Percentiles rank a stretch among this genome's conserved stretches.
Conservation (phyloP, 2,329 filamentous ascomycete species). For the Raffaelea arxii region DNA sequence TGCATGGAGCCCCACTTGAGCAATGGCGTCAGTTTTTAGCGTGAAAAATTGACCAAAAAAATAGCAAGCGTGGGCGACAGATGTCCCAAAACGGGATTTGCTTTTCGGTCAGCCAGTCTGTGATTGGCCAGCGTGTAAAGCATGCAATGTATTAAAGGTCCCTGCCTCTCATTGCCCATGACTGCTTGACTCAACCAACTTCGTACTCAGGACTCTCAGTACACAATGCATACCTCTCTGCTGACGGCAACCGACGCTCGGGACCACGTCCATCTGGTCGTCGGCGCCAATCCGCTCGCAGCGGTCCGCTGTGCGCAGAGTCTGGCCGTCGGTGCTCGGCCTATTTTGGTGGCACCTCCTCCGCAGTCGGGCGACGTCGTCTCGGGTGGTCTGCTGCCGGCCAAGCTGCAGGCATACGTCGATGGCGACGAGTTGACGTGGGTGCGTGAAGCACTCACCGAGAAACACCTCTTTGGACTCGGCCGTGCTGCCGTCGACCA, state of each 20-base stretch:
- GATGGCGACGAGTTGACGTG: slow-evolving; percentile 58
- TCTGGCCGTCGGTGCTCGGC: slow-evolving; percentile 69
- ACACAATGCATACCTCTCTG: slow-evolving; percentile 35
- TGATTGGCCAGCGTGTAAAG: neutral
- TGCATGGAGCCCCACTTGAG: slow-evolving; percentile 6
- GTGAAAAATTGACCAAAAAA: slow-evolving; percentile 2
- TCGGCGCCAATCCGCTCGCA: slow-evolving; percentile 83
- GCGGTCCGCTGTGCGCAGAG: slow-evolving; percentile 72
- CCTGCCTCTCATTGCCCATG: neutral
- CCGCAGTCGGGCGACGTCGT: slow-evolving; percentile 14
- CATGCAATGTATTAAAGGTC: neutral
- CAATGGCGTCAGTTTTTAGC: slow-evolving; percentile 13
- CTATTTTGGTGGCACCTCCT: slow-evolving; percentile 65
- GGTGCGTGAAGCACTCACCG: slow-evolving; percentile 56
- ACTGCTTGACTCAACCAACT: neutral
- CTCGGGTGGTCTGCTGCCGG: slow-evolving; percentile 43
- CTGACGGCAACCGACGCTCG: slow-evolving; percentile 64
- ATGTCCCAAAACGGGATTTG: neutral
- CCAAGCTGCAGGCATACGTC: slow-evolving; percentile 50
- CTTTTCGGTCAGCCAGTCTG: neutral
- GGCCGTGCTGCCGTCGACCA: slow-evolving; percentile 69
- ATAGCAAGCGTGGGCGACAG: neutral
- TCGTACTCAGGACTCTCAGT: neutral
- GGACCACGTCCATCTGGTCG: slow-evolving; percentile 68
- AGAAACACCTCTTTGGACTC: slow-evolving; percentile 61